Percentiles rank a stretch among this genome's conserved stretches.
Evolutionary conservation across 208 protist species (phyloP).

Genomic region (Crithidia fasciculata): DNA sequence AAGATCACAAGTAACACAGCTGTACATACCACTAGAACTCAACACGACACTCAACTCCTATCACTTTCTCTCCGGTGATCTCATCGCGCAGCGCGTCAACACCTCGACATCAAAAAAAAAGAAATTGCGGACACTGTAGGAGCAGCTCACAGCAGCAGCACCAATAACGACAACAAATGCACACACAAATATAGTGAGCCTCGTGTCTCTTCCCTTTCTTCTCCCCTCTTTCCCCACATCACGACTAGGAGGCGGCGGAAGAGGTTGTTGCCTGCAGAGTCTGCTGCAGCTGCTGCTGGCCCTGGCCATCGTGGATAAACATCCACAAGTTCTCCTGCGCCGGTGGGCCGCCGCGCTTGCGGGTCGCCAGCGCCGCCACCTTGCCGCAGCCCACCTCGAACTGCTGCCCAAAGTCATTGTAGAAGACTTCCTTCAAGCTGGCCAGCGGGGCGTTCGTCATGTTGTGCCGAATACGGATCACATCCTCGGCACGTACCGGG

Average conservation of each 20-base stretch:
- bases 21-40: too few relatives aligned
- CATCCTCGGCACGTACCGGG: slow-evolving; percentile 74
- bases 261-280: neutral
- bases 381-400: slow-evolving; percentile 77
- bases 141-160: too few relatives aligned
- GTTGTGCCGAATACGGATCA: slow-evolving; percentile 79
- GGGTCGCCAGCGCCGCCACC: slow-evolving; percentile 50
- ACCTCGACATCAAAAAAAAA: too few relatives aligned
- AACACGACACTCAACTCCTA: too few relatives aligned
- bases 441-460: slow-evolving; percentile 78
- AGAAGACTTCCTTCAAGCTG: slow-evolving; percentile 65
- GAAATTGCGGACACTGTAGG: too few relatives aligned
- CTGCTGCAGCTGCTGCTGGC: slow-evolving; percentile 12
- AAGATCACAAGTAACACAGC: too few relatives aligned
- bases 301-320: slow-evolving; percentile 77
- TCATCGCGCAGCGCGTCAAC: too few relatives aligned
- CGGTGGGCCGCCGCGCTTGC: slow-evolving; percentile 42
- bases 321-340: slow-evolving; percentile 77
- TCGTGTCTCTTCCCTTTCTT: too few relatives aligned
- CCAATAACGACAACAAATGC: too few relatives aligned
- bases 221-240: too few relatives aligned
- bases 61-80: too few relatives aligned
- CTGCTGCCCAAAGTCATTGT: slow-evolving; percentile 89
- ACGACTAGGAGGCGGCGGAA: neutral
- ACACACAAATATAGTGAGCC: too few relatives aligned